Percentiles rank a stretch among this genome's conserved stretches.
Evolutionary conservation across 257 asterid genomes (phyloP).

Genomic region (Solanum stenotomum): DNA sequence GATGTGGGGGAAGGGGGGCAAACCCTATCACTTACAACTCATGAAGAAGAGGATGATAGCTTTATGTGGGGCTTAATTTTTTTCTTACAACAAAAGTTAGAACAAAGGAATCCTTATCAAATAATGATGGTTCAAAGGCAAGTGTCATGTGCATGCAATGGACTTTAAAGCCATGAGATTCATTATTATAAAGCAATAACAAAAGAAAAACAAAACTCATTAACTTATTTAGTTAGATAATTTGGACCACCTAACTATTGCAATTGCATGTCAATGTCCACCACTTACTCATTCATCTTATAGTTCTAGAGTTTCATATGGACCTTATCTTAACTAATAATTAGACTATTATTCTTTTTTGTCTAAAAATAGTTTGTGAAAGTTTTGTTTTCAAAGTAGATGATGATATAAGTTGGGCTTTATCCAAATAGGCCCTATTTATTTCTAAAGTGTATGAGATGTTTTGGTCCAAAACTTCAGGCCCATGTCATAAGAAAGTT

Average conservation of each 20-base stretch:
- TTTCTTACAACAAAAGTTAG: neutral
- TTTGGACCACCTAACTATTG: conserved; percentile 10
- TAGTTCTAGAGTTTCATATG: neutral
- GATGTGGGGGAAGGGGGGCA: neutral
- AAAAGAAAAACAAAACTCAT: neutral
- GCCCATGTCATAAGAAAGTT: neutral
- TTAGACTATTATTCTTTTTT: neutral
- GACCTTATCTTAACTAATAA: neutral
- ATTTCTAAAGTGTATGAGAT: neutral
- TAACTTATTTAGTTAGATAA: neutral
- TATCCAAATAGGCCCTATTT: neutral
- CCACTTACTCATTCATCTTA: neutral
- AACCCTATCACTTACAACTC: conserved; percentile 17
- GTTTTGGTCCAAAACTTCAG: neutral
- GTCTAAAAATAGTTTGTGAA: neutral
- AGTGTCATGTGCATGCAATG: conserved; percentile 25
- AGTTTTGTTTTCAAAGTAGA: neutral
- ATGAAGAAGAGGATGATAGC: conserved; percentile 16
- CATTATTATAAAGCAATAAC: conserved; percentile 3
- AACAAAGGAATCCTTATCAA: conserved; percentile 10
- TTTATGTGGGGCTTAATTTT: conserved; percentile 18
- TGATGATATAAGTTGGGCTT: neutral
- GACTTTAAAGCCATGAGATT: conserved; percentile 12
- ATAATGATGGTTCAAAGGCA: conserved; percentile 15
- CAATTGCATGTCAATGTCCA: neutral